A percentile compares a stretch with the other conserved stretches of the same genome.
Conservation (phyloP, 2,329 filamentous ascomycete genomes). For the Fusarium sp. region DNA sequence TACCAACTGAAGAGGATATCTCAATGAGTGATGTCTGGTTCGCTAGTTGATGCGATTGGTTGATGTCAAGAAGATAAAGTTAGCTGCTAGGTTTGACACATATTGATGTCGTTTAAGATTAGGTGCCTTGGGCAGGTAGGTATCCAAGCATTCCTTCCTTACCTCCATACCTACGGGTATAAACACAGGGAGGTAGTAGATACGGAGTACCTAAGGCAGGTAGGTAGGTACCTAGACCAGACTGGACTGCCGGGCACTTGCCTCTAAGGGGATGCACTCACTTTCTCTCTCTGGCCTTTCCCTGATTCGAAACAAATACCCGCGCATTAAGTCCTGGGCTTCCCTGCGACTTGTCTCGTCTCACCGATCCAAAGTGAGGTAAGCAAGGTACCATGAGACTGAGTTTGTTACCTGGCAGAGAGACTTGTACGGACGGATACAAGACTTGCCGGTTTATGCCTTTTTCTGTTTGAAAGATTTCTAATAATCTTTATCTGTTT, state of each 20-base stretch:
- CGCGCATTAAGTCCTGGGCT: conserved; percentile 27
- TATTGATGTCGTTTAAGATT: neutral
- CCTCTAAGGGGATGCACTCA: conserved; percentile 10
- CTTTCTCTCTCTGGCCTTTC: conserved; percentile 15
- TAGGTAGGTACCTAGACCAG: neutral
- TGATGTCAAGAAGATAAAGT: neutral
- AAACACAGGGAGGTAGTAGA: too few relatives aligned
- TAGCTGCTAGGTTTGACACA: neutral
- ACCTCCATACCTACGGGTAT: neutral
- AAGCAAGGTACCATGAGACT: conserved; percentile 16
- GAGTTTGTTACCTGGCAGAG: conserved; percentile 12
- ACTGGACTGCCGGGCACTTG: conserved; percentile 10
- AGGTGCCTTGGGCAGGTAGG: neutral
- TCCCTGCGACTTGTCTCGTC: conserved; percentile 36
- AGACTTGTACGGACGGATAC: conserved; percentile 19
- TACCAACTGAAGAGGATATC: neutral
- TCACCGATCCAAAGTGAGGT: conserved; percentile 28
- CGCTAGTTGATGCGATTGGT: conserved; percentile 20
- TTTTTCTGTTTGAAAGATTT: conserved; percentile 6
- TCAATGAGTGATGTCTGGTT: neutral
- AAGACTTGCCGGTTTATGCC: conserved; percentile 25
- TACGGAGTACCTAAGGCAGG: neutral
- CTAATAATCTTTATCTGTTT: conserved; percentile 6
- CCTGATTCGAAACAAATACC: conserved; percentile 36
- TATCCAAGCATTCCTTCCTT: neutral